Base-by-base conservation (phyloP, 129 eudicot genomes). In the Flaveria sonorensis region DNA sequence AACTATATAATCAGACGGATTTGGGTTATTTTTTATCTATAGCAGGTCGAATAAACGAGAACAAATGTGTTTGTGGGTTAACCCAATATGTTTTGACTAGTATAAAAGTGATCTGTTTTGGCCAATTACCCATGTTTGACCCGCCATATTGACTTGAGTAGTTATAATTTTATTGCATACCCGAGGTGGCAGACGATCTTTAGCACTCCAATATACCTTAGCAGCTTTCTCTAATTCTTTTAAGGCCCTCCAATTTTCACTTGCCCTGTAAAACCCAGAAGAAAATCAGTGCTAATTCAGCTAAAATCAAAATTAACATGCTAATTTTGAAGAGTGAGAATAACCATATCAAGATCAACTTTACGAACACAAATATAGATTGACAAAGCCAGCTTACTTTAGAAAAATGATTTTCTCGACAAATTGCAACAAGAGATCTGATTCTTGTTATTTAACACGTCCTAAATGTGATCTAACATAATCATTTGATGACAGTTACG, bases 151-250 rank as follows among this genome's bases (percentile, higher is more conserved):
- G 40, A n/a, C 69, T 28, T 5, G 45, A 50, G 65, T 18, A 2
- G 42, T 56, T n/a, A 65, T n/a, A 79, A 24, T 20, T 2, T 43
- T 5, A 15, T 11, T 26, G 63, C 64, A 74, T 45, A 95, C 99
- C 92, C 99, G 90, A 82, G 99, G 99, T 40, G 99, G 99, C 69
- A 95, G 84, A 60, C 90, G 94, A 46, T 95, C 97, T 85, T 95
- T 95, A 62, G 97, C 96, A 21, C 70, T 82, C 96, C 96, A 92
- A 62, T 91, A 95, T 75, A 95, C 97, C 81, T 83, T 84, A 30
- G 95, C 86, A 20, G 99, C 99, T 79, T 92, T 95, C 81, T 95
- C 99, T 70, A 95, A 80, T 88, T 95, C 99, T 85, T 89, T 89
- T 32, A 95, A 82, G 69, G 84, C 88, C 85, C 86, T 92, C 99